Evolutionary conservation across 1,284 basidiomycete genomes (phyloP), one percentile per base, ranked within the genome.

Genomic region (Cryptococcus hybrid): DNA sequence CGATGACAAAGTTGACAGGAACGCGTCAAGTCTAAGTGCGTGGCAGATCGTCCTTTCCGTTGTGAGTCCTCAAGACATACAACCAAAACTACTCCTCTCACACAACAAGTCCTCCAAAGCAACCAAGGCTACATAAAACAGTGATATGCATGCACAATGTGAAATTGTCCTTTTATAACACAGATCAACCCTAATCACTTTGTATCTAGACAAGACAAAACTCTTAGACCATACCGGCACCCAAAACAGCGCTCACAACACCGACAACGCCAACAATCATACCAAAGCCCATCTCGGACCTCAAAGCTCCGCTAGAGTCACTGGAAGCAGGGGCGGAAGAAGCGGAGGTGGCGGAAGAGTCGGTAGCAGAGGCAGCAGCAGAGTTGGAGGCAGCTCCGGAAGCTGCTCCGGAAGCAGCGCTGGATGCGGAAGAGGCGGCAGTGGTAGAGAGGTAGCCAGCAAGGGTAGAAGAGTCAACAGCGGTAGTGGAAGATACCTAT

Each of bases 381-480:
- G 58, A 58, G n/a, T 80, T 65, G 38, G 62, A 59, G 38, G 63
- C 56, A 34, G 65, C 58, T 39, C 60, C 65, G 38, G 63, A 48
- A 38, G 57, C 48, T 40, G 62, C 54, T 5, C 64, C 54, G 45
- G 62, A 51, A 53, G 54, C 58, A 7, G 24, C 24, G 24, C 24
- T 24, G 24, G 63, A 60, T 9, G 60, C 57, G 13, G 62, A 52
- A 18, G 64, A 58, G n/a, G 64, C 48, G 42, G 45, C 56, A 13
- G 72, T 63, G 42, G 65, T 65, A 39, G 66, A 65, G 7, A 61
- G 56, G 47, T 56, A 48, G 35, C 52, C 62, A 34, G 61, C 55
- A 42, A 89, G 80, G 3, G 87, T 88, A 39, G 84, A 81, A 18
- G 84, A 82, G 60, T 84, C 78, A 34, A 89, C 87, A 11, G 86